A percentile compares a stretch with the other conserved stretches of the same genome.
Evolutionary conservation across 257 asterid species (phyloP).

Genomic region (Primulina eburnea): DNA sequence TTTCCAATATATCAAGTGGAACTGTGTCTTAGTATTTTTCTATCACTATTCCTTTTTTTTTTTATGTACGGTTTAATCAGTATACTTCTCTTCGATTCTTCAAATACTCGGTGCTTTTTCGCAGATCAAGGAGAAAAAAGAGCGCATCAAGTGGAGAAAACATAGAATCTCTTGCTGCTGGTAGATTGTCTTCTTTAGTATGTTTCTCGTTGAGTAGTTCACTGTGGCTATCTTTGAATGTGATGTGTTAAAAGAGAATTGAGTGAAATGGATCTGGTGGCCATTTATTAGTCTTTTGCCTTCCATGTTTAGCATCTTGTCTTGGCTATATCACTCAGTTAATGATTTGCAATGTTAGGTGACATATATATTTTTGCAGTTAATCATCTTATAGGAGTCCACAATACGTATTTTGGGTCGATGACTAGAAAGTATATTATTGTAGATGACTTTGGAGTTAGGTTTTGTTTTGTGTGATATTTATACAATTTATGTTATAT

Average conservation of each 20-base stretch:
- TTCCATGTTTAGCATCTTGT: not conserved
- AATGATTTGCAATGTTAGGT: not conserved
- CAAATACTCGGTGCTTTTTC: slow-evolving; percentile 10
- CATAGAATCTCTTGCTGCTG: slow-evolving; percentile 54
- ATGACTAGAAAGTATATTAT: slow-evolving; percentile 1
- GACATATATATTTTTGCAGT: not conserved
- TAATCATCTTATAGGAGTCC: slow-evolving; percentile 3
- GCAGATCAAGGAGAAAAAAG: slow-evolving; percentile 90
- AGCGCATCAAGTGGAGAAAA: slow-evolving; percentile 71
- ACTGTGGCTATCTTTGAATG: slow-evolving; percentile 2
- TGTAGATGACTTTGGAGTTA: slow-evolving; percentile 4
- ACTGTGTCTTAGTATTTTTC: not conserved
- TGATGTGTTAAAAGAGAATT: slow-evolving; percentile 1
- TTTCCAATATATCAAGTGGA: not conserved
- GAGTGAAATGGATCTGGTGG: not conserved
- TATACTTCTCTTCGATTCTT: not conserved
- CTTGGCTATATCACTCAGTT: not conserved
- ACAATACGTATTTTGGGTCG: not conserved
- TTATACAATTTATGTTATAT: not conserved
- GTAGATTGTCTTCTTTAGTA: slow-evolving; percentile 31
- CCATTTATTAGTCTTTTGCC: slow-evolving; percentile 1
- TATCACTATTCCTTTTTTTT: not conserved
- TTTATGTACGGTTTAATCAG: not conserved
- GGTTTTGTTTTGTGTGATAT: slow-evolving; percentile 3
- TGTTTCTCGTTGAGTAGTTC: not conserved